phyloP scores from a whole-genome alignment of 2,329 filamentous ascomycete species.

The Zymoseptoria tritici region DNA sequence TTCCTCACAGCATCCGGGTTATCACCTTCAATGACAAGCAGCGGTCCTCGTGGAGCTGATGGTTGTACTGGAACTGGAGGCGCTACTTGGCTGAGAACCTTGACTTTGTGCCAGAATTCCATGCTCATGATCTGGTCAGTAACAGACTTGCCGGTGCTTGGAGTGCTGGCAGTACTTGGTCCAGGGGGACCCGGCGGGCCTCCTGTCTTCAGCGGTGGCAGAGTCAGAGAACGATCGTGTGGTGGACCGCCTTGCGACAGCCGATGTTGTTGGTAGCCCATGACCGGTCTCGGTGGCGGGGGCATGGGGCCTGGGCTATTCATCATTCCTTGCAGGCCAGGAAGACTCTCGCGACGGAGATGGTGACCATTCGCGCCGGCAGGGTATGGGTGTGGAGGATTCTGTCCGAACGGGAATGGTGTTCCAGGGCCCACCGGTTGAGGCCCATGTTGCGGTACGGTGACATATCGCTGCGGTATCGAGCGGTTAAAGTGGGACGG shows the following conservation, averaged over 20 bases:
- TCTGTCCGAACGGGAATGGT: conserved; percentile 33
- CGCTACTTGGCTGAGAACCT: conserved; percentile 66
- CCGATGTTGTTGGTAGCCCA: conserved; percentile 29
- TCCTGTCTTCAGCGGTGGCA: conserved; percentile 47
- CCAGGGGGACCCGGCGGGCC: conserved; percentile 10
- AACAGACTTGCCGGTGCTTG: conserved; percentile 17
- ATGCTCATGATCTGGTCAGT: conserved; percentile 66
- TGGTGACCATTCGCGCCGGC: conserved; percentile 30
- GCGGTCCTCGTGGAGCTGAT: conserved; percentile 53
- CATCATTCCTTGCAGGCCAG: conserved; percentile 27
- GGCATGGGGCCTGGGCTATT: conserved; percentile 40
- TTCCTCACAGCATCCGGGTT: conserved; percentile 55
- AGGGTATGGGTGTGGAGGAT: conserved; percentile 36
- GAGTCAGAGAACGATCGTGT: conserved; percentile 44
- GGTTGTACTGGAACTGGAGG: conserved; percentile 51
- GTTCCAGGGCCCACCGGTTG: conserved; percentile 28
- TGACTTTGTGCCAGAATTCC: conserved; percentile 66
- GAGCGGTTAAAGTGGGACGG: conserved; percentile 30
- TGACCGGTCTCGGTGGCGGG: conserved; percentile 46
- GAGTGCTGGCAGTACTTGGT: background rate
- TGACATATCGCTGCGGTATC: conserved; percentile 25
- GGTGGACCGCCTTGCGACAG: conserved; percentile 24
- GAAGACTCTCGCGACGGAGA: conserved; percentile 36
- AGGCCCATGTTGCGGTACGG: conserved; percentile 6
- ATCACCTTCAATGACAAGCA: conserved; percentile 77